Evolutionary conservation across 768 basidiomycete species (phyloP).

Genomic region (Podaxis sp.): DNA sequence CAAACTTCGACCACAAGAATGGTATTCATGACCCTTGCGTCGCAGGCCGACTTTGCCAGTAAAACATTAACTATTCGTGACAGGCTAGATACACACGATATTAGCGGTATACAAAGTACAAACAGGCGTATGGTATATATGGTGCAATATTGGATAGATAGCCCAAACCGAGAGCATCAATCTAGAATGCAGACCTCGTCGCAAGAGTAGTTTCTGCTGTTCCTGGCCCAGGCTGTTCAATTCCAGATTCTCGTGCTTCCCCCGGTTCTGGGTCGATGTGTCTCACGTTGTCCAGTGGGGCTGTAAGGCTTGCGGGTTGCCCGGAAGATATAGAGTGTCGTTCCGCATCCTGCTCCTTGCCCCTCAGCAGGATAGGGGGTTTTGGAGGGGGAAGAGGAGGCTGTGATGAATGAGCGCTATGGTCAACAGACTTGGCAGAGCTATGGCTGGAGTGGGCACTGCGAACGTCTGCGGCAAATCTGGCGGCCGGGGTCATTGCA

Average conservation of each 20-base stretch:
- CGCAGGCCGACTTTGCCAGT: background rate
- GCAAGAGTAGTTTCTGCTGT: background rate
- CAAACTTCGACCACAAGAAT: background rate
- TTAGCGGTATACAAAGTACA: background rate
- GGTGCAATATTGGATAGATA: background rate
- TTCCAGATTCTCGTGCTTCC: background rate
- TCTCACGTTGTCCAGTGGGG: background rate
- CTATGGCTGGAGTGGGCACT: background rate
- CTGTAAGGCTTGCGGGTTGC: background rate
- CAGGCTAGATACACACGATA: background rate
- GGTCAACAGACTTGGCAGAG: background rate
- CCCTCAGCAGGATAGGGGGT: background rate
- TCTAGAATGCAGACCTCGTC: background rate
- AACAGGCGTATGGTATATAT: background rate
- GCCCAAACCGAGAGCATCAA: background rate
- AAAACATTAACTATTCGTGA: too few relatives aligned
- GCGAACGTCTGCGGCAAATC: background rate
- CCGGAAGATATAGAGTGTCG: background rate
- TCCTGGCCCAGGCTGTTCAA: background rate
- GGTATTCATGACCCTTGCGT: background rate
- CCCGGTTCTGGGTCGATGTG: background rate
- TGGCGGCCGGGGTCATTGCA: background rate
- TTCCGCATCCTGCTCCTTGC: background rate
- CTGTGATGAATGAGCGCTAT: background rate
- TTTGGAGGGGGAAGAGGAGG: background rate